Conservation (phyloP, 2,329 filamentous ascomycete species). For the Talaromyces sp. region DNA sequence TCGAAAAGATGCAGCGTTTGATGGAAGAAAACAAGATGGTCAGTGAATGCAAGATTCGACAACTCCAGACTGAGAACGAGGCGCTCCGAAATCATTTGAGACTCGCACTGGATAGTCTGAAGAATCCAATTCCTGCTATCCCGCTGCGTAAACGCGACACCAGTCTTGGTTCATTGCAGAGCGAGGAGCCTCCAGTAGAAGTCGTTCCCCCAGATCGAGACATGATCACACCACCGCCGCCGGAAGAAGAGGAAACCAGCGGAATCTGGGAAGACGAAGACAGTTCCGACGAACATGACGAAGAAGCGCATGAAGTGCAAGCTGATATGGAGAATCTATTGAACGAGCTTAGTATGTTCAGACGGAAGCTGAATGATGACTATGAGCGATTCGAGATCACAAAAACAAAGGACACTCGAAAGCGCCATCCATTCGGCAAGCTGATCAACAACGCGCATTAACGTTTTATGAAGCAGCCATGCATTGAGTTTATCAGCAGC, state of each 20-base stretch:
- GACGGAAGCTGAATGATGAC: constrained; percentile 82
- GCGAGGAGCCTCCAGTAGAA: constrained; percentile 51
- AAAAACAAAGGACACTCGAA: constrained; percentile 23
- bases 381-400: constrained; percentile 38
- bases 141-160: constrained; percentile 32
- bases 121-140: constrained; percentile 75
- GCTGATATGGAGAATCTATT: constrained; percentile 81
- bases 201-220: constrained; percentile 43
- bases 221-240: constrained; percentile 28
- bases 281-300: constrained; percentile 43
- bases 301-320: constrained; percentile 63
- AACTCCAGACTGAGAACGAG: constrained; percentile 85
- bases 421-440: constrained; percentile 29
- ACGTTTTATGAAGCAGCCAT: neutral
- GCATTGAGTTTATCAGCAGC: constrained; percentile 1
- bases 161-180: constrained; percentile 25
- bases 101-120: constrained; percentile 77
- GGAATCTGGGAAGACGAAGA: constrained; percentile 43
- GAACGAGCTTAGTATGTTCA: constrained; percentile 74
- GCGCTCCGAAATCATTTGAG: constrained; percentile 82
- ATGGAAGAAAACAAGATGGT: constrained; percentile 94
- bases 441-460: constrained; percentile 29
- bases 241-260: constrained; percentile 25
- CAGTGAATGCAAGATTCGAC: constrained; percentile 88
- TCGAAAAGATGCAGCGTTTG: constrained; percentile 83